Base-by-base conservation (phyloP, 2,329 filamentous ascomycete genomes). In the Pseudocercospora cruenta region DNA sequence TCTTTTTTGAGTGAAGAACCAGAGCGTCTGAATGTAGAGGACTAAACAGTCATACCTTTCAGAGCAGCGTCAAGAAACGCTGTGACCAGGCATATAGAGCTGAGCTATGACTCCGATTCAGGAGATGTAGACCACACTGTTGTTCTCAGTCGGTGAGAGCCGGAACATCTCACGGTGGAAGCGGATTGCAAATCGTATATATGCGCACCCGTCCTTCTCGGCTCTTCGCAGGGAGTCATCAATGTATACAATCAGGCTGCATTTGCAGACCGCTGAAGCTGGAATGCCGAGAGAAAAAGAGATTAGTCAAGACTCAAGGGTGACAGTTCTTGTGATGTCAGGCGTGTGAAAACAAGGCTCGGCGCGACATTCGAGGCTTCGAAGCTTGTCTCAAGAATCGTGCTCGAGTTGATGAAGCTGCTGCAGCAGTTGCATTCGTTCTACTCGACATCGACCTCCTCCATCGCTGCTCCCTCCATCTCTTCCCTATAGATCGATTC, bases 301-400 rank as follows among this genome's bases (percentile, higher is more conserved):
- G 33, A 43, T 60, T 24, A 60, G 24, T 60, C 39, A 60, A 24
- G 28, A 60, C 14, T 60, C 39, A 60, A 24, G 28, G 55, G 28
- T 26, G 8, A 12, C 14, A 28, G 12, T 36, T 33, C n/a, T n/a
- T 39, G 55, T 59, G 36, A 59, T 45, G 43, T 59, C 57, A 59
- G 36, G 12, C 57, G 19, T 7, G 19, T 21, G 58, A 21, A 60
- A 47, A 47, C 24, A 33, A 55, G 51, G 51, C 51, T 55, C 51
- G 51, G 51, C 51, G 22, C 51, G 51, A 10, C 16, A 31, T 55
- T 26, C 12, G 51, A n/a, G 21, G 51, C 9, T 16, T n/a, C 24
- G 51, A n/a, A 55, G 51, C 60, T 62, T 62, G 58, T 51, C 49
- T 57, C 45, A 36, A 54, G 39, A 24, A 54, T 62, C 49, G 62